Conservation (phyloP, 148 eudicot genomes). For the Pharnaceum exiguum region DNA sequence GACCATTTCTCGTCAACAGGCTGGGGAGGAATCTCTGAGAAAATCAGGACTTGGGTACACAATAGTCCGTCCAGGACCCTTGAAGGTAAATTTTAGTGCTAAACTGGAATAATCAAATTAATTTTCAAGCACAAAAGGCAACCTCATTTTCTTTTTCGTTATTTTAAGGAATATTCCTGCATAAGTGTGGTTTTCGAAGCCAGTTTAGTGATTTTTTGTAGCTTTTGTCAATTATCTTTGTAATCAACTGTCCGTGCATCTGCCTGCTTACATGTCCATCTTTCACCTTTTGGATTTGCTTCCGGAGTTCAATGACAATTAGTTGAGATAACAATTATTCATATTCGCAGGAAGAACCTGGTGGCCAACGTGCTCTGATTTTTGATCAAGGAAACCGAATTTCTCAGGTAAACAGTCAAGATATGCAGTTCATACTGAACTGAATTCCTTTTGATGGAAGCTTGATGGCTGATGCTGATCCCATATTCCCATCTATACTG, state of each 20-base stretch:
- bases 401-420: slow-evolving; percentile 60
- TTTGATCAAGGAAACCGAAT: slow-evolving; percentile 98
- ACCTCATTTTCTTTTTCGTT: too few species aligned
- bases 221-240: too few species aligned
- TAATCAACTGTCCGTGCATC: neutral
- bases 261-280: neutral
- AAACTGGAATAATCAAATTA: too few species aligned
- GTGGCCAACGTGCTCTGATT: slow-evolving; percentile 96
- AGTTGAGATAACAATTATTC: too few species aligned
- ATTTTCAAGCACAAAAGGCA: too few species aligned
- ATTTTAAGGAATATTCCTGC: too few species aligned
- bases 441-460: too few species aligned
- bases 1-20: slow-evolving; percentile 38
- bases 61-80: slow-evolving; percentile 90
- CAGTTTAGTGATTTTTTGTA: too few species aligned
- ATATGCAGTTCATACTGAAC: too few species aligned
- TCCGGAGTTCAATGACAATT: neutral
- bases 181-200: too few species aligned
- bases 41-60: slow-evolving; percentile 97
- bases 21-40: slow-evolving; percentile 92
- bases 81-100: slow-evolving; percentile 49
- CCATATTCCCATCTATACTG: neutral
- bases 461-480: slow-evolving; percentile 14
- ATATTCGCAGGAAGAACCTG: slow-evolving; percentile 91
- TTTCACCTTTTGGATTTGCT: neutral